Conservation (phyloP, 306 rosid species). For the Ceratonia siliqua region DNA sequence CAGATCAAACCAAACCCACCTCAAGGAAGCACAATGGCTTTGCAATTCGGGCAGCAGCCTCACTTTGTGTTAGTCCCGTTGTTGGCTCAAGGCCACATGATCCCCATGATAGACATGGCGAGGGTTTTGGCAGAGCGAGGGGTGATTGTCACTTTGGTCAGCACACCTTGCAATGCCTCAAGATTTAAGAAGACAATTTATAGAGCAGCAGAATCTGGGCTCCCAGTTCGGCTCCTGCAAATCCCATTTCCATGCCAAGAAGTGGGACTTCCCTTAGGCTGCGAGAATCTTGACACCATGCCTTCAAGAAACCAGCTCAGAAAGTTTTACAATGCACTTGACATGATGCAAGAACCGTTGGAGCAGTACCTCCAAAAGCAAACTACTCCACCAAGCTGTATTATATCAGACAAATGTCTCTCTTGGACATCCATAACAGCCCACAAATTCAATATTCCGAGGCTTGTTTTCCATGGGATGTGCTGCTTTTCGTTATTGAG, state of each 20-base stretch:
- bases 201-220: slow-evolving; percentile 47
- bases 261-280: slow-evolving; percentile 69
- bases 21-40: slow-evolving; percentile 26
- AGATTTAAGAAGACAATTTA: slow-evolving; percentile 47
- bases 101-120: slow-evolving; percentile 90
- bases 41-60: slow-evolving; percentile 27
- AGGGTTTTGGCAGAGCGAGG: slow-evolving; percentile 55
- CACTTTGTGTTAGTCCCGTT: slow-evolving; percentile 81
- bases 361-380: slow-evolving; percentile 49
- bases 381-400: slow-evolving; percentile 54
- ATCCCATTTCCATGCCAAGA: slow-evolving; percentile 65
- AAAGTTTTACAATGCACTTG: slow-evolving; percentile 62
- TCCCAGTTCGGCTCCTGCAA: slow-evolving; percentile 45
- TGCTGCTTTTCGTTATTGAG: slow-evolving; percentile 67
- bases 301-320: slow-evolving; percentile 59
- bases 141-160: slow-evolving; percentile 60
- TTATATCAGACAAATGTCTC: slow-evolving; percentile 68
- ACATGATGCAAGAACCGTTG: slow-evolving; percentile 63
- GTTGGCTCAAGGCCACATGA: slow-evolving; percentile 94
- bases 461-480: slow-evolving; percentile 76
- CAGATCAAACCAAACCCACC: too few species aligned
- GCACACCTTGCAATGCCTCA: slow-evolving; percentile 69
- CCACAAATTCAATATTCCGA: slow-evolving; percentile 52
- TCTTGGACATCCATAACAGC: slow-evolving; percentile 65
- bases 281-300: slow-evolving; percentile 70